A percentile compares a stretch with the other conserved stretches of the same genome.
Evolutionary conservation across 305 asterid genomes (phyloP).

Genomic region (Withania somnifera): DNA sequence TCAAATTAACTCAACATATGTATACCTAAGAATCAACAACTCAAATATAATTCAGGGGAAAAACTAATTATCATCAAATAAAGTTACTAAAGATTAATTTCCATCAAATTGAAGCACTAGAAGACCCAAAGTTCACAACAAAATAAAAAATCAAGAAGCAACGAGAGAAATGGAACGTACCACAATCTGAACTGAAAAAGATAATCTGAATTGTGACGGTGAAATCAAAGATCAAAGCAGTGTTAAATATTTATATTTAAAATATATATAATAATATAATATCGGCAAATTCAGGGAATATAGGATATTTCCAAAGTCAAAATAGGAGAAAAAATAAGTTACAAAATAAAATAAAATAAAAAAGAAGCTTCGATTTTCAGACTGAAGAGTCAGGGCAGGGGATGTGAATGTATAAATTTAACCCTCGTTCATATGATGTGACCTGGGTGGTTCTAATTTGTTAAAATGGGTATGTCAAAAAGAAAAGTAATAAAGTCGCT

Average conservation of each 20-base stretch:
- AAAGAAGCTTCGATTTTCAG: conserved; percentile 1
- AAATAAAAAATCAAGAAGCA: background rate
- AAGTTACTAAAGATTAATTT: background rate
- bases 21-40: background rate
- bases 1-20: background rate
- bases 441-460: background rate
- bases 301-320: background rate
- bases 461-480: too few species aligned
- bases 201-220: background rate
- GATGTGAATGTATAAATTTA: background rate
- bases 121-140: background rate
- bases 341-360: background rate
- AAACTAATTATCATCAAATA: background rate
- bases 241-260: background rate
- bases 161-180: background rate
- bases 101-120: background rate
- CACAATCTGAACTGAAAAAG: background rate
- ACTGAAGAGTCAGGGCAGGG: conserved; percentile 1
- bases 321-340: background rate
- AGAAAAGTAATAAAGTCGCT: too few species aligned
- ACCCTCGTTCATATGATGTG: background rate
- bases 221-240: background rate
- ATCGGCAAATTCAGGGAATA: background rate
- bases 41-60: background rate
- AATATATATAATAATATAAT: background rate